Evolutionary conservation across 1,284 basidiomycete species (phyloP).

Genomic region (Ustilago xerochloae): DNA sequence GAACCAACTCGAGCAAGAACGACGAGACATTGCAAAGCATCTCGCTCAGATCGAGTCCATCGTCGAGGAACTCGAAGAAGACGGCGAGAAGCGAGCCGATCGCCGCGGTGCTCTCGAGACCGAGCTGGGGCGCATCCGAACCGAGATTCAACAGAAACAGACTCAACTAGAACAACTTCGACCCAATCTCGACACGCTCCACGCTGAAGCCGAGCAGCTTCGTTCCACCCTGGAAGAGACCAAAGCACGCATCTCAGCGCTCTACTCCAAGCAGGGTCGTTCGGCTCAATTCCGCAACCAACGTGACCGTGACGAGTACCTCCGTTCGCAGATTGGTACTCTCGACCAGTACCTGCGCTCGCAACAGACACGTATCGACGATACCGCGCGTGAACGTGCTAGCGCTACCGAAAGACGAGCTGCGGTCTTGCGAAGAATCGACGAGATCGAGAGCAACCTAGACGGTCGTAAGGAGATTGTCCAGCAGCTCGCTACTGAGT

Average conservation of each 20-base stretch:
- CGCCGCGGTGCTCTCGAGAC: conserved; percentile 71
- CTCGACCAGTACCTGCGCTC: conserved; percentile 42
- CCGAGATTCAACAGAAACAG: conserved; percentile 38
- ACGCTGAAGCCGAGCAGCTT: conserved; percentile 74
- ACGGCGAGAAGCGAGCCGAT: conserved; percentile 64
- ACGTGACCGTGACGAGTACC: conserved; percentile 61
- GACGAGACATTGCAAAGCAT: conserved; percentile 70
- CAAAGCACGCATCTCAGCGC: conserved; percentile 54
- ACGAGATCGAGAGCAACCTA: conserved; percentile 75
- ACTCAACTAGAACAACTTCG: conserved; percentile 70
- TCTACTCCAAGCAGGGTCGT: conserved; percentile 64
- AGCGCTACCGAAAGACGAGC: conserved; percentile 30
- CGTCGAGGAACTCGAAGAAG: conserved; percentile 80
- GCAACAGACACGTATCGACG: conserved; percentile 44
- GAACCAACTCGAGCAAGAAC: conserved; percentile 79
- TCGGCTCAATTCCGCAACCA: conserved; percentile 58
- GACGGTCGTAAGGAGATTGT: conserved; percentile 72
- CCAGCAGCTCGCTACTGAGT: conserved; percentile 42
- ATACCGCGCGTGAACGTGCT: conserved; percentile 37
- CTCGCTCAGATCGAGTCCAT: conserved; percentile 80
- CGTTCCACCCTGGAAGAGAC: conserved; percentile 72
- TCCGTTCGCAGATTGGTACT: conserved; percentile 51
- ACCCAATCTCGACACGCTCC: conserved; percentile 77
- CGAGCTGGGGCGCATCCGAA: conserved; percentile 73
- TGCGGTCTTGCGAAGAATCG: conserved; percentile 75